Evolutionary conservation across 2,329 filamentous ascomycete species (phyloP).

Genomic region (Geosmithia morbida): DNA sequence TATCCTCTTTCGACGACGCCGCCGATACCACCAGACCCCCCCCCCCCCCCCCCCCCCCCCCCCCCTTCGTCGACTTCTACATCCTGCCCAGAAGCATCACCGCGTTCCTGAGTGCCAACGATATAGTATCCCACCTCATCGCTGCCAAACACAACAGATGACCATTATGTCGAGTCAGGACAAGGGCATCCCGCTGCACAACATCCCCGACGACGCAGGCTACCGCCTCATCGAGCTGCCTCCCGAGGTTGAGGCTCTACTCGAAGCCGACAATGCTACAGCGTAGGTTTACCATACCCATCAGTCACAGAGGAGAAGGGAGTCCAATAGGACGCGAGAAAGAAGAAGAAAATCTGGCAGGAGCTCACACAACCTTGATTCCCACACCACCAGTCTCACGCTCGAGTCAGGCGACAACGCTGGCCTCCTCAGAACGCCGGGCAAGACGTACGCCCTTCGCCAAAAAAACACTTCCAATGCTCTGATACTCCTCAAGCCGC

Average conservation of each 20-base stretch:
- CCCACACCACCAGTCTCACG: constrained; percentile 24
- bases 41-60: too few relatives aligned
- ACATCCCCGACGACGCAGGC: constrained; percentile 30
- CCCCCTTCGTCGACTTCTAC: neutral
- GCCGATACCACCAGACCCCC: neutral
- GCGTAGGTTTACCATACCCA: constrained; percentile 23
- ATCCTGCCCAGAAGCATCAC: neutral
- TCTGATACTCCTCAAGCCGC: constrained; percentile 37
- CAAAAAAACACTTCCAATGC: constrained; percentile 57
- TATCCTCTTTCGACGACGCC: neutral
- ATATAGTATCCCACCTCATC: neutral
- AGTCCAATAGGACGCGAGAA: neutral
- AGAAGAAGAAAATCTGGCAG: neutral
- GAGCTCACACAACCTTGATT: neutral
- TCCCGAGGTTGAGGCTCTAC: constrained; percentile 37
- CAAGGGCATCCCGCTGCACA: constrained; percentile 32
- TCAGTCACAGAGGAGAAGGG: neutral
- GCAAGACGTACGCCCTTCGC: constrained; percentile 41
- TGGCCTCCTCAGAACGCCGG: constrained; percentile 36
- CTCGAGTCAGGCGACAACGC: constrained; percentile 31
- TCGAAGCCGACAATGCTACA: constrained; percentile 38
- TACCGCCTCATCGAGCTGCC: constrained; percentile 51
- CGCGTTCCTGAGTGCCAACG: neutral
- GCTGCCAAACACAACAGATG: neutral
- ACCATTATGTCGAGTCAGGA: constrained; percentile 29